phyloP scores from a whole-genome alignment of 805 yeast species.

The Danielia oregonensis region DNA sequence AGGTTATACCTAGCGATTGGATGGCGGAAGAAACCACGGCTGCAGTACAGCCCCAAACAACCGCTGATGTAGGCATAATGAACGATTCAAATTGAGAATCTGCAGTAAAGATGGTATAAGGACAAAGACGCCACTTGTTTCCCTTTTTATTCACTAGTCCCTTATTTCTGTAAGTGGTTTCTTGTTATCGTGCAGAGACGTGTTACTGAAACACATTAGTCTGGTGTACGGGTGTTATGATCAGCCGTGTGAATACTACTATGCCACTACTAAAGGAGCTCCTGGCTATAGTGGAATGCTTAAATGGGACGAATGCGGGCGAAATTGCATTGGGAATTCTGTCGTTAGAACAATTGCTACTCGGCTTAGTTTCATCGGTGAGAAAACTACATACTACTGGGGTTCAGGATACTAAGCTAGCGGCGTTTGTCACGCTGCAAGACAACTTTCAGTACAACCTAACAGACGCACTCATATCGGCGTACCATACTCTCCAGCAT shows the following conservation, averaged over 20 bases:
- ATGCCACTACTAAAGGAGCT: not conserved
- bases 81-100: too few species aligned
- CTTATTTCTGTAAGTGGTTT: too few species aligned
- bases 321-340: slow-evolving; percentile 7
- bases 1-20: slow-evolving; percentile 77
- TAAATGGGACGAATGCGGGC: slow-evolving; percentile 4
- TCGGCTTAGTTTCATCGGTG: slow-evolving; percentile 9
- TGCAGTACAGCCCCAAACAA: slow-evolving; percentile 52
- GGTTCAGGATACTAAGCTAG: slow-evolving; percentile 6
- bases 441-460: slow-evolving; percentile 52
- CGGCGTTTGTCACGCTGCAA: slow-evolving; percentile 43
- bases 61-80: slow-evolving; percentile 9
- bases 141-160: too few species aligned
- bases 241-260: too few species aligned
- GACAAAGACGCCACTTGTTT: too few species aligned
- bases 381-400: slow-evolving; percentile 7
- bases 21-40: slow-evolving; percentile 74
- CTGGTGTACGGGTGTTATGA: too few species aligned
- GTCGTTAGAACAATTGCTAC: slow-evolving; percentile 8
- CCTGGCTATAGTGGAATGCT: slow-evolving; percentile 1
- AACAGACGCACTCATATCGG: slow-evolving; percentile 29
- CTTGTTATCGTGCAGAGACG: too few species aligned
- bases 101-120: too few species aligned
- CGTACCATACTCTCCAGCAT: slow-evolving; percentile 10
- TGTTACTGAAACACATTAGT: too few species aligned